These are phyloP conservation scores for Acrodontium crateriforme DNA, from an alignment of 2,329 filamentous ascomycete genomes.

Conservation along the genomic window DNA sequence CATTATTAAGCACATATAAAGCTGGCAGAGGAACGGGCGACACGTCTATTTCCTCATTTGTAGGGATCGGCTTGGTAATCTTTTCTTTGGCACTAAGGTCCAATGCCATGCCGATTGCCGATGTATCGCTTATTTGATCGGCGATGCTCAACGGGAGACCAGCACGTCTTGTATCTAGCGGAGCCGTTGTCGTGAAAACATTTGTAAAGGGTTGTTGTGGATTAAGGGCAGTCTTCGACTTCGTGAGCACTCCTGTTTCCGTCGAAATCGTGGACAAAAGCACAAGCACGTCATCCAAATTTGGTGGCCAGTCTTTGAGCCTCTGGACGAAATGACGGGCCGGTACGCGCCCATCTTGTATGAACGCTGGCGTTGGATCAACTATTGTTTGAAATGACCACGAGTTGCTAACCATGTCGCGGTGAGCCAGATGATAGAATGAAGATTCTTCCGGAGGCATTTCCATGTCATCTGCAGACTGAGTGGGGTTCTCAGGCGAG, in stretches of 20 bases:
- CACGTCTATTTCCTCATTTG: slow-evolving; percentile 60
- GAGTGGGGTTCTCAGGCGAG: slow-evolving; percentile 40
- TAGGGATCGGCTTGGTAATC: slow-evolving; percentile 14
- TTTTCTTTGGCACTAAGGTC: slow-evolving; percentile 42
- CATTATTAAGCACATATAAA: slow-evolving; percentile 73
- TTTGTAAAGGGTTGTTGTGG: too few relatives aligned
- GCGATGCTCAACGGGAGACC: slow-evolving; percentile 52
- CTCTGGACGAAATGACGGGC: slow-evolving; percentile 69
- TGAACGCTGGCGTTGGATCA: not conserved
- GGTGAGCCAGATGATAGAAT: slow-evolving; percentile 58
- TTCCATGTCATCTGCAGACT: too few relatives aligned
- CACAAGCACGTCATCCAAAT: slow-evolving; percentile 68
- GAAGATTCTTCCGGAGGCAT: slow-evolving; percentile 39
- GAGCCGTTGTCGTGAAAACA: slow-evolving; percentile 42
- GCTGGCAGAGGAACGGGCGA: slow-evolving; percentile 71
- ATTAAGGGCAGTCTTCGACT: slow-evolving; percentile 40
- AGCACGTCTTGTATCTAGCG: slow-evolving; percentile 61
- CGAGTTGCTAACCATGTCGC: slow-evolving; percentile 10
- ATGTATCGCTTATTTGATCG: slow-evolving; percentile 54
- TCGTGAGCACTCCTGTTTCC: slow-evolving; percentile 66
- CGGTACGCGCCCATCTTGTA: slow-evolving; percentile 43
- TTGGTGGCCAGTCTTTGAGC: slow-evolving; percentile 65
- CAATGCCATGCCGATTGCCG: slow-evolving; percentile 62
- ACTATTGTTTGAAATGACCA: not conserved
- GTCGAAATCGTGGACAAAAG: slow-evolving; percentile 67